Evolutionary conservation across 2,329 filamentous ascomycete species (phyloP).

Genomic region (Botrytis aclada): DNA sequence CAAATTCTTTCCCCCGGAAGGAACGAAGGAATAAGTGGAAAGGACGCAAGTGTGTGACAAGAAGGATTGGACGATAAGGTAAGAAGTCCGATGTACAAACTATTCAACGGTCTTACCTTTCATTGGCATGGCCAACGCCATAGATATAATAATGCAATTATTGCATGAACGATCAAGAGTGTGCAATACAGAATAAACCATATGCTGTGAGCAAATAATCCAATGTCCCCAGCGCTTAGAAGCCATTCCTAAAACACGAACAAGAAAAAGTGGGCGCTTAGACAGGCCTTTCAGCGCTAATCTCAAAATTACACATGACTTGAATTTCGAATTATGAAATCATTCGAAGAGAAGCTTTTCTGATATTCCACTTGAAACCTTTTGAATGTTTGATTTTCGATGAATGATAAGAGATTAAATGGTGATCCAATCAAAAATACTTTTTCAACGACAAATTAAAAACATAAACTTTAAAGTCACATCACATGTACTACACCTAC

Average conservation of each 20-base stretch:
- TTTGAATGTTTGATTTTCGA: background rate
- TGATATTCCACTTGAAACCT: background rate
- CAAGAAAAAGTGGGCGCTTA: background rate
- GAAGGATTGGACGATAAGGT: background rate
- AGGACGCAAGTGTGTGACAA: background rate
- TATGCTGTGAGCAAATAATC: background rate
- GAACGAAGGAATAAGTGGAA: background rate
- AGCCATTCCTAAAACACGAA: background rate
- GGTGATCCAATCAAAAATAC: background rate
- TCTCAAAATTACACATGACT: background rate
- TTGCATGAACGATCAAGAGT: background rate
- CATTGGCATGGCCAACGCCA: background rate
- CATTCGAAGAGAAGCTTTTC: background rate
- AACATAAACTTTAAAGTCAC: background rate
- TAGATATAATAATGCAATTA: background rate
- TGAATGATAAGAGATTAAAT: background rate
- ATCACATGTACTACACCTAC: background rate
- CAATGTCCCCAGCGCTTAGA: background rate
- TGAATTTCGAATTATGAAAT: background rate
- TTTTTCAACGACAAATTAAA: background rate
- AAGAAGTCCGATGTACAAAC: background rate
- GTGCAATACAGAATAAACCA: background rate
- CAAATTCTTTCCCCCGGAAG: background rate
- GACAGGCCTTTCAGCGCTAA: background rate
- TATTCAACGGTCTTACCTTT: background rate